These are phyloP conservation scores for Macadamia tetraphylla DNA, from an alignment of 164 flowering plant species.

Conservation along the genomic window DNA sequence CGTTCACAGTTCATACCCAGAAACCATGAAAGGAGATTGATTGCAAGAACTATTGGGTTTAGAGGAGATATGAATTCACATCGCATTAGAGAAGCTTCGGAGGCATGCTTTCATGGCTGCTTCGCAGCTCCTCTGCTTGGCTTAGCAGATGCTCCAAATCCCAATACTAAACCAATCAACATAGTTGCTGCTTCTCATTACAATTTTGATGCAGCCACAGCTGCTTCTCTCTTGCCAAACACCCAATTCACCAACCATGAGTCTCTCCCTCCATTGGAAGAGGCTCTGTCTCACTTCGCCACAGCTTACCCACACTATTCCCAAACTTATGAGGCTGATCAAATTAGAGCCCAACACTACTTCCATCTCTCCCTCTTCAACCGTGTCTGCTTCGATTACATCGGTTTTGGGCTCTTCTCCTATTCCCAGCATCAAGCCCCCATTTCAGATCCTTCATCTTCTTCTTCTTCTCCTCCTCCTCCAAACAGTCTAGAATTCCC, in stretches of 20 bases:
- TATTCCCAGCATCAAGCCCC: conserved; percentile 46
- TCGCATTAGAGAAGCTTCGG: conserved; percentile 36
- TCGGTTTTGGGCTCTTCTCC: conserved; percentile 77
- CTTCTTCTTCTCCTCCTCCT: conserved; percentile 22
- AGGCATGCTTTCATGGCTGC: conserved; percentile 52
- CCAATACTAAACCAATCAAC: conserved; percentile 18
- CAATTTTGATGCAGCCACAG: conserved; percentile 37
- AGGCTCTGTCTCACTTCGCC: conserved; percentile 51
- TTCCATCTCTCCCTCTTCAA: conserved; percentile 53
- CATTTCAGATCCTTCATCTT: conserved; percentile 18
- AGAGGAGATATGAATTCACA: conserved; percentile 42
- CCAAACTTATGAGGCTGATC: conserved; percentile 49
- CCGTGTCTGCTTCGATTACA: conserved; percentile 81
- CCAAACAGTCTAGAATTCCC: conserved; percentile 31
- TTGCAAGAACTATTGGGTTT: not conserved
- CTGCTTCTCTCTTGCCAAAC: conserved; percentile 58
- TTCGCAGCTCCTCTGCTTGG: conserved; percentile 34
- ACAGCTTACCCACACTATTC: conserved; percentile 54
- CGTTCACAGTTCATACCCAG: not conserved
- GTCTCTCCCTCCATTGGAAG: conserved; percentile 62
- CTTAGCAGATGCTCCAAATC: conserved; percentile 22
- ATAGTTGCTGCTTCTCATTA: conserved; percentile 42
- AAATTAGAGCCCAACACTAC: conserved; percentile 59
- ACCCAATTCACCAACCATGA: conserved; percentile 72
- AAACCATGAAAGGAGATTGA: conserved; percentile 1